Percentiles rank a stretch among this genome's conserved stretches.
Conservation (phyloP, 2,329 filamentous ascomycete genomes). For the Fusarium guadeloupense region DNA sequence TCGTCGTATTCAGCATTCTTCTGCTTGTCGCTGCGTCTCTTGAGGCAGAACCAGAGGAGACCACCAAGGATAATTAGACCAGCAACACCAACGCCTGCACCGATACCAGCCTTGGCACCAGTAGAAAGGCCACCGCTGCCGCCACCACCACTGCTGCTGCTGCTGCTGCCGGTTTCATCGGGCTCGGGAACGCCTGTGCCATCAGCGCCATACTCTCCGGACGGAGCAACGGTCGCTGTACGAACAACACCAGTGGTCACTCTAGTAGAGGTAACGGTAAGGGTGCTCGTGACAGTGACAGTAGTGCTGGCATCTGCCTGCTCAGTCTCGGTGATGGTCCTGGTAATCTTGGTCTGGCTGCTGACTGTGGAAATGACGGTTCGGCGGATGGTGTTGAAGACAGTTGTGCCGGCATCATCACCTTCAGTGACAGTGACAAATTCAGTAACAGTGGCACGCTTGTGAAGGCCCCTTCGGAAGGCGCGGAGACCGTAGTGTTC, state of each 20-base stretch:
- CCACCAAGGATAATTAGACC: slow-evolving; percentile 47
- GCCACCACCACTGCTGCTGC: slow-evolving; percentile 19
- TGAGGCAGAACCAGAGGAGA: slow-evolving; percentile 45
- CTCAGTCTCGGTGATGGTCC: slow-evolving; percentile 47
- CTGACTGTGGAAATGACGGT: slow-evolving; percentile 48
- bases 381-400: slow-evolving; percentile 44
- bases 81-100: slow-evolving; percentile 51
- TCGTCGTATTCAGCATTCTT: slow-evolving; percentile 51
- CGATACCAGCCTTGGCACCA: slow-evolving; percentile 57
- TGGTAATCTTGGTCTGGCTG: slow-evolving; percentile 42
- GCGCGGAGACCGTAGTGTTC: slow-evolving; percentile 31
- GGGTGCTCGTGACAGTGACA: slow-evolving; percentile 50
- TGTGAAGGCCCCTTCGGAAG: slow-evolving; percentile 41
- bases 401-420: slow-evolving; percentile 35
- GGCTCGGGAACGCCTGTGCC: slow-evolving; percentile 20
- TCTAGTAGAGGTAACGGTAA: slow-evolving; percentile 48
- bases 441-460: slow-evolving; percentile 49
- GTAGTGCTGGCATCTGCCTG: slow-evolving; percentile 51
- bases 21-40: slow-evolving; percentile 45
- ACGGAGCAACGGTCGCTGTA: slow-evolving; percentile 42
- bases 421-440: slow-evolving; percentile 47
- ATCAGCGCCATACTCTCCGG: slow-evolving; percentile 38
- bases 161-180: slow-evolving; percentile 19
- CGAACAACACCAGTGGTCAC: slow-evolving; percentile 46
- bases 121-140: slow-evolving; percentile 48